Evolutionary conservation across 208 protist species (phyloP), one percentile per base, ranked within the genome.

Genomic region (Leptomonas pyrrhocoris): DNA sequence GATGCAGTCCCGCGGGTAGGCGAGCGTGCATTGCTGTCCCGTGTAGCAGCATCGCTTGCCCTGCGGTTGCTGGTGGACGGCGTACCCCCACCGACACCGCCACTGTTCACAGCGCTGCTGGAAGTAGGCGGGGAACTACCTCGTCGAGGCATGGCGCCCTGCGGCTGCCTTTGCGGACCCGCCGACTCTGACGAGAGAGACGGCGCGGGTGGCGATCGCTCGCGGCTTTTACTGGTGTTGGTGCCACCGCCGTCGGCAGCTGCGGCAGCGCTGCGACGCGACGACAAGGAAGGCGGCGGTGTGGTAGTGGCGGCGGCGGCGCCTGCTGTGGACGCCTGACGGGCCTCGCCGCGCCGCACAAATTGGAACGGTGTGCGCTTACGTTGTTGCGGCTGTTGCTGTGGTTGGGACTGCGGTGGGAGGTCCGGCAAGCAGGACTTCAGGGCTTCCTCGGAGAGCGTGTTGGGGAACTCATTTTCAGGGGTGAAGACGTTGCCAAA

Each of bases 401-500:
- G 63, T n/a, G n/a, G n/a, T n/a, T n/a, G n/a, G n/a, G n/a, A n/a
- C 46, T 53, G 63, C 27, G 15, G 42, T 43, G 38, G 71, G 27
- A 34, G 6, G 21, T 76, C 63, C 31, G 60, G 48, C 40, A 81
- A 27, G 21, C 68, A 59, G 12, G 73, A 66, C 74, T 73, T 85
- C 36, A 89, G 60, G 19, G 70, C 73, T 12, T 83, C 83, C 50
- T 79, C 86, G 12, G 89, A 92, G 13, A 84, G 79, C 1, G 82
- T 90, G 68, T 91, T 91, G 45, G 86, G 86, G 48, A 91, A 92
- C 77, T 90, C 86, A 48, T 92, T 92, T 60, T 91, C 83, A 7
- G 86, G 74, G 6, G 80, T 81, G 40, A 91, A 90, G 27, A 89
- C 65, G 63, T 86, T 82, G 16, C 48, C 55, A 12, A 66, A 53